Evolutionary conservation across 2,329 filamentous ascomycete species (phyloP), one percentile per base, ranked within the genome.

Genomic region (Cytospora piceae): DNA sequence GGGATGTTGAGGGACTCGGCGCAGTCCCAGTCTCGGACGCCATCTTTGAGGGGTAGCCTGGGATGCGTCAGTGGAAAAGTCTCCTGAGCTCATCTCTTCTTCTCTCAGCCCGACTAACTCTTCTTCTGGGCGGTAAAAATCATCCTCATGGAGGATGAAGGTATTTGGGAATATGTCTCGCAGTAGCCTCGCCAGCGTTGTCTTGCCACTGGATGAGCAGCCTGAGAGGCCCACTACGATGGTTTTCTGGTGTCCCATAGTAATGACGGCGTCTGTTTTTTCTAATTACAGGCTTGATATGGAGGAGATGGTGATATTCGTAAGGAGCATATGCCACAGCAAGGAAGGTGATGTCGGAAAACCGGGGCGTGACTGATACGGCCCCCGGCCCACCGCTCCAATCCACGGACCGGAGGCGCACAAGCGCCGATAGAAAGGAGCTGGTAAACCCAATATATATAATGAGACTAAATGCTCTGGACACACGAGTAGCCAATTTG

Each of bases 161-260:
- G 88, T 84, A 70, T 84, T 82, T 11, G 89, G 89, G 73, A 97
- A 93, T 70, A 96, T 89, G 74, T 92, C 88, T 66, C 93, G 88
- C 22, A 99, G 83, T 15, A 97, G 83, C 2, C 94, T 87, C 24
- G 93, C 91, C 17, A 99, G 85, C 2, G 95, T 98, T 2, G 95
- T 98, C 81, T 99, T 99, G 67, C 95, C 95, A 72, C 91, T 94
- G 4, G 91, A 96, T 1, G 94, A 97, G 69, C 91, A 92, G 64
- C 95, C 95, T 49, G 92, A 96, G 66, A 98, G 88, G 67, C 89
- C 93, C 63, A 98, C 81, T 53, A 97, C 80, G 67, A 94, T 75
- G 46, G 84, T 83, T 59, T 80, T 83, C 24, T 71, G 74, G n/a
- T 74, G 70, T 3, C 66, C 67, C 77, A 81, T 81, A 9, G 24